A percentile compares a stretch with the other conserved stretches of the same genome.
Evolutionary conservation across 2,329 filamentous ascomycete genomes (phyloP).

Genomic region (Venturia asperata): DNA sequence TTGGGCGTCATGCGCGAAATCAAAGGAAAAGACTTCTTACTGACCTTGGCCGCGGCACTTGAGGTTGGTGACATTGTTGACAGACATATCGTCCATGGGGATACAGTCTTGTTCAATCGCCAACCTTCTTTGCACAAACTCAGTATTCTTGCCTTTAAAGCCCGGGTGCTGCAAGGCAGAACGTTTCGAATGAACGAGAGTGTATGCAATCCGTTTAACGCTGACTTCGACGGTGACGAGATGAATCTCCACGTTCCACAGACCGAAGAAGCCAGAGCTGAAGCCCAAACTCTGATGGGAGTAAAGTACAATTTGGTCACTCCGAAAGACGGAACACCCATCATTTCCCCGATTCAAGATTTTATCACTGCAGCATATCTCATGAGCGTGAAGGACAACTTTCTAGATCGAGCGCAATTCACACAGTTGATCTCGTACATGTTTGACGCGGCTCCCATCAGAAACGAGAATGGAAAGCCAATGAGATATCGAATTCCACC

Average conservation of each 20-base stretch:
- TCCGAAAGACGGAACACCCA: constrained; percentile 94
- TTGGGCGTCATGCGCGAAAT: constrained; percentile 48
- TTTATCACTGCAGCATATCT: constrained; percentile 95
- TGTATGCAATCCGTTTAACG: constrained; percentile 96
- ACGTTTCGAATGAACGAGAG: constrained; percentile 97
- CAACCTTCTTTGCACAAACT: constrained; percentile 97
- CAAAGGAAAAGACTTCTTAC: constrained; percentile 56
- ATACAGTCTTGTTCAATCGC: constrained; percentile 95
- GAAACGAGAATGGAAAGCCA: constrained; percentile 40
- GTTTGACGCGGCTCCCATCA: constrained; percentile 62
- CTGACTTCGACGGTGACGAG: constrained; percentile 97
- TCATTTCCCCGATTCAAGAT: constrained; percentile 98
- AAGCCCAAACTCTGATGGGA: constrained; percentile 94
- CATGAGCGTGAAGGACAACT: constrained; percentile 84
- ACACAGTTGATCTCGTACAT: constrained; percentile 89
- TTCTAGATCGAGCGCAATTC: constrained; percentile 84
- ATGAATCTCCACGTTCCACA: constrained; percentile 99
- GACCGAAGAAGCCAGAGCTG: constrained; percentile 90
- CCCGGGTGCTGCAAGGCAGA: constrained; percentile 87
- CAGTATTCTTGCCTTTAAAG: constrained; percentile 93
- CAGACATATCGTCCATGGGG: constrained; percentile 87
- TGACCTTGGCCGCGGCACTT: constrained; percentile 65
- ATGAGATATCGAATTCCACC: constrained; percentile 76
- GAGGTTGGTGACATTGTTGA: constrained; percentile 84
- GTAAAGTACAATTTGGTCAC: constrained; percentile 95